These are phyloP conservation scores for Bothriochloa decipiens DNA, from an alignment of 176 grass and related monocot genomes.

Conservation along the genomic window DNA sequence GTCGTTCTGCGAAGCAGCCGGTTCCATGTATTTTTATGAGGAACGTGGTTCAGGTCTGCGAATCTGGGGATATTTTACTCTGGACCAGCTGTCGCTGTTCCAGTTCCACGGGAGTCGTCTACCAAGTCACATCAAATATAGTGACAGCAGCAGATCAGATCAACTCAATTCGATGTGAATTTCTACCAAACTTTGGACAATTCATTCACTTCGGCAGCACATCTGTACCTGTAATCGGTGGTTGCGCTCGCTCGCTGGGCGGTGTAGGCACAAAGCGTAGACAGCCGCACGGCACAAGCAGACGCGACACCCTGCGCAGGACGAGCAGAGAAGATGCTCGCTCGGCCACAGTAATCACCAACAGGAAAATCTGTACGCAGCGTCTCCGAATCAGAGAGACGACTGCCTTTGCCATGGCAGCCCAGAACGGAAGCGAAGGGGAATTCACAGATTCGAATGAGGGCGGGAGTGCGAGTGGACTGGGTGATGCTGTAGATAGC, in stretches of 20 bases:
- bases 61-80: conserved; percentile 21
- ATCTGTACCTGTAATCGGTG: too few species aligned
- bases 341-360: neutral
- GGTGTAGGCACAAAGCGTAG: too few species aligned
- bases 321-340: too few species aligned
- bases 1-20: neutral
- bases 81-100: neutral
- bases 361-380: neutral
- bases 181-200: neutral
- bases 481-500: neutral
- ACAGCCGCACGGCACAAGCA: neutral
- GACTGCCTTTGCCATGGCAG: neutral
- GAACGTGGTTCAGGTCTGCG: conserved; percentile 23
- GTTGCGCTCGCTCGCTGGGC: too few species aligned
- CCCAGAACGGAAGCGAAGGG: neutral
- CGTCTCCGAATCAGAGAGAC: neutral
- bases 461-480: neutral
- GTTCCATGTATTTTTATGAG: neutral
- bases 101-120: neutral
- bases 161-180: neutral
- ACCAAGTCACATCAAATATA: neutral
- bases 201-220: too few species aligned
- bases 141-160: neutral
- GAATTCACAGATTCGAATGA: neutral
- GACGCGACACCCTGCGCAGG: neutral